Percentiles rank a stretch among this genome's conserved stretches.
These are phyloP conservation scores for Cercospora sp. DNA, from an alignment of 2,329 filamentous ascomycete genomes.

Conservation along the genomic window DNA sequence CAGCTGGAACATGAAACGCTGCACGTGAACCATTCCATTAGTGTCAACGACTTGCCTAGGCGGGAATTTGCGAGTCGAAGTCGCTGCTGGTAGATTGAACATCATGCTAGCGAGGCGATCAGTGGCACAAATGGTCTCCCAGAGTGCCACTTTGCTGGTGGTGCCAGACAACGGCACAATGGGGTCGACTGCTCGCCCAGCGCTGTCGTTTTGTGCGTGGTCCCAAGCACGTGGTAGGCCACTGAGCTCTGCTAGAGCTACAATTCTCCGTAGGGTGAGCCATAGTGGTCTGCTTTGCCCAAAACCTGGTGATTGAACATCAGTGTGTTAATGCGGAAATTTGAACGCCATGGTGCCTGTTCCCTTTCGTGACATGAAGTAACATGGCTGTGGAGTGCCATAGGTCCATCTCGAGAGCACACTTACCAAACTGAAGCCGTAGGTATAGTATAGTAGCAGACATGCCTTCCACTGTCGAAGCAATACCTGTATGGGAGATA, in stretches of 20 bases:
- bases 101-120: constrained; percentile 22
- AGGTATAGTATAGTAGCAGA: constrained; percentile 40
- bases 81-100: constrained; percentile 42
- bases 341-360: not conserved
- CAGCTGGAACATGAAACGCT: constrained; percentile 33
- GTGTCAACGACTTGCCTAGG: constrained; percentile 22
- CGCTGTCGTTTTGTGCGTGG: not conserved
- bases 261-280: constrained; percentile 42
- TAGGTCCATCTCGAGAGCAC: not conserved
- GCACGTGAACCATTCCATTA: constrained; percentile 30
- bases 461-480: constrained; percentile 39
- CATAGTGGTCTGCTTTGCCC: constrained; percentile 42
- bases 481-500: constrained; percentile 38
- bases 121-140: constrained; percentile 21
- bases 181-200: not conserved
- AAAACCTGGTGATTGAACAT: constrained; percentile 32
- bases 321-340: constrained; percentile 21
- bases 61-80: constrained; percentile 29
- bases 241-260: constrained; percentile 44
- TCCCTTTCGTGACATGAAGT: not conserved
- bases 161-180: not conserved
- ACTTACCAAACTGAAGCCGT: constrained; percentile 38
- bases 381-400: not conserved
- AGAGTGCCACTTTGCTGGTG: constrained; percentile 14
- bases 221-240: constrained; percentile 38